Percentiles rank a stretch among this genome's conserved stretches.
Conservation (phyloP, 2,329 filamentous ascomycete species). For the Teratosphaeria gauchensis region DNA sequence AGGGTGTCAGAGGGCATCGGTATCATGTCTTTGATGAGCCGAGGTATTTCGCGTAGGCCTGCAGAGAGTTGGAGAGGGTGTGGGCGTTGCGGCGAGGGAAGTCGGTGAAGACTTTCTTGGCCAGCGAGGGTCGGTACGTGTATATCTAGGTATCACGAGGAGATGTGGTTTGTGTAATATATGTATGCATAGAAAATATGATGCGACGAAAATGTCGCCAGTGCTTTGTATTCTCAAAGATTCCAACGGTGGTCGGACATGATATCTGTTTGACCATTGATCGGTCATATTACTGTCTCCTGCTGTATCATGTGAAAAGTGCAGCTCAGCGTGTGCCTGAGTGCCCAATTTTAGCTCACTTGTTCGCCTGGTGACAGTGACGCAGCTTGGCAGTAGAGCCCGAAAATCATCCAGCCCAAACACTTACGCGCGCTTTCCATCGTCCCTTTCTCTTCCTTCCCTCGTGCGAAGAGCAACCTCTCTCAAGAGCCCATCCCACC, state of each 20-base stretch:
- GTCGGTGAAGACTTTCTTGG: too few species aligned
- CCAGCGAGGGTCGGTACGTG: too few species aligned
- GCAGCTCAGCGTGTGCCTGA: not conserved
- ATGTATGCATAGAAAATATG: too few species aligned
- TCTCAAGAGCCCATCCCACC: not conserved
- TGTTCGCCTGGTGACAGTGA: not conserved
- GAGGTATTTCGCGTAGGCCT: conserved; percentile 45
- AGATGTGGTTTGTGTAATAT: too few species aligned
- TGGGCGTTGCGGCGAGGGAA: too few species aligned
- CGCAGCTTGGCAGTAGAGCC: not conserved
- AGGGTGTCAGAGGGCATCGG: conserved; percentile 77
- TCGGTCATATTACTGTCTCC: too few species aligned
- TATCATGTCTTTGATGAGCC: conserved; percentile 97
- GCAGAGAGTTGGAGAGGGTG: too few species aligned
- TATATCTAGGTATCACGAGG: too few species aligned
- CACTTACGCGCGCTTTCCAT: not conserved
- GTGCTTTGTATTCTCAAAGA: too few species aligned
- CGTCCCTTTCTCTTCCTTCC: not conserved
- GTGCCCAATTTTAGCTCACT: not conserved
- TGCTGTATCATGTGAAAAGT: not conserved
- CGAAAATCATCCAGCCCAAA: not conserved
- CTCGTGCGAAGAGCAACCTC: not conserved
- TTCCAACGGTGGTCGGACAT: too few species aligned
- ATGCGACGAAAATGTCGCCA: too few species aligned
- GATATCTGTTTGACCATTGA: too few species aligned